Percentiles rank a stretch among this genome's conserved stretches.
Evolutionary conservation across 139 green algal species (phyloP).

Genomic region (Chlorella sorokiniana): DNA sequence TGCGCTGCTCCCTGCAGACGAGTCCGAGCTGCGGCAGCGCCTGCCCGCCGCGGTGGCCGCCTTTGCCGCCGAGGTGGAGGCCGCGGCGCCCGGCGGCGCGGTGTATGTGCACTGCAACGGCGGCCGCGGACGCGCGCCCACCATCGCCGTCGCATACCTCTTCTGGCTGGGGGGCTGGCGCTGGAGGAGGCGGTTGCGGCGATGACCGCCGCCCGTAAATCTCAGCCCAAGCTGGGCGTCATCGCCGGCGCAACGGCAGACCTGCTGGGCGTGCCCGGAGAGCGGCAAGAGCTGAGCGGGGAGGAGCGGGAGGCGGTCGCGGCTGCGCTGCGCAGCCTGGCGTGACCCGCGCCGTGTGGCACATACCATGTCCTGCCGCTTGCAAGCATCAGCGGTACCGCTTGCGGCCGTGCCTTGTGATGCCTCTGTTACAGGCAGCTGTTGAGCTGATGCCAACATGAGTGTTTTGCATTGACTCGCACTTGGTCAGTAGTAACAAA

Average conservation of each 20-base stretch:
- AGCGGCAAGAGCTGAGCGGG: too few species aligned
- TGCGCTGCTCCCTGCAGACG: background rate
- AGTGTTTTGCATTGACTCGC: too few species aligned
- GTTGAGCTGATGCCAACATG: too few species aligned
- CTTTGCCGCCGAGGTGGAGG: background rate
- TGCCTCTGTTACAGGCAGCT: too few species aligned
- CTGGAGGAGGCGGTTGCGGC: background rate
- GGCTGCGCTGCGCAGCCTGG: too few species aligned
- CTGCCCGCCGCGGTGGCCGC: constrained; percentile 2
- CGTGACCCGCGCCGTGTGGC: too few species aligned
- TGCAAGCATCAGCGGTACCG: too few species aligned
- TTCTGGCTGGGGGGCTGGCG: constrained; percentile 1
- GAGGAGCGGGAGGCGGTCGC: too few species aligned
- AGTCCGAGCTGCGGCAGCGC: background rate
- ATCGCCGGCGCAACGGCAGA: background rate
- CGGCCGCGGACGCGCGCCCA: background rate
- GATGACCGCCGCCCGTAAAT: background rate
- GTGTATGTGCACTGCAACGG: constrained; percentile 19
- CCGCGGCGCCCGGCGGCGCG: background rate
- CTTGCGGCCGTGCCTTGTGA: too few species aligned
- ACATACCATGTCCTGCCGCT: too few species aligned
- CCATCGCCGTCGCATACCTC: background rate
- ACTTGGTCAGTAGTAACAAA: too few species aligned
- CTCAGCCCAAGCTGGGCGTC: background rate
- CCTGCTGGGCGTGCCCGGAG: background rate